Percentiles rank a stretch among this genome's conserved stretches.
These are phyloP conservation scores for Penstemon newberryi DNA, from an alignment of 257 asterid genomes.

Conservation along the genomic window DNA sequence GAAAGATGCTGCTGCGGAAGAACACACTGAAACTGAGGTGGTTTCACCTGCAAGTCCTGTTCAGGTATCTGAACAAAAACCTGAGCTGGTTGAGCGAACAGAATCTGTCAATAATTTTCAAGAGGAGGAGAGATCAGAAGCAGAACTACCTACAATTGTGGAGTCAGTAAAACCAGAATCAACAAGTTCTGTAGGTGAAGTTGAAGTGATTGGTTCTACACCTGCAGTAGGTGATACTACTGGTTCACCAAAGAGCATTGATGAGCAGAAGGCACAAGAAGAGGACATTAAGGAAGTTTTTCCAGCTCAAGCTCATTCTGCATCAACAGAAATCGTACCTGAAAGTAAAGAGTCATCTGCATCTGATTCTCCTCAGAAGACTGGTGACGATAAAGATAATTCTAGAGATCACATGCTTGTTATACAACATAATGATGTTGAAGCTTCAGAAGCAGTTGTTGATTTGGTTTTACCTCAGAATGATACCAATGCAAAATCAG, in stretches of 20 bases:
- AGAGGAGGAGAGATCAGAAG: slow-evolving; percentile 39
- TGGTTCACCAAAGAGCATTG: slow-evolving; percentile 39
- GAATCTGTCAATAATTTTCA: slow-evolving; percentile 37
- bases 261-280: slow-evolving; percentile 37
- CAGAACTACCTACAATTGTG: slow-evolving; percentile 36
- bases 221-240: slow-evolving; percentile 29
- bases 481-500: slow-evolving; percentile 36
- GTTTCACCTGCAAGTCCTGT: slow-evolving; percentile 35
- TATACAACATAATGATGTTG: slow-evolving; percentile 36
- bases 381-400: slow-evolving; percentile 43
- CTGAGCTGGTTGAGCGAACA: slow-evolving; percentile 45
- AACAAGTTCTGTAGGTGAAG: slow-evolving; percentile 38
- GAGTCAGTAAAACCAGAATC: slow-evolving; percentile 43
- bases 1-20: slow-evolving; percentile 37
- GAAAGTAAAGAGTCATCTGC: slow-evolving; percentile 44
- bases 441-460: slow-evolving; percentile 40
- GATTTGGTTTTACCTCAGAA: slow-evolving; percentile 36
- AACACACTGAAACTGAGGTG: slow-evolving; percentile 39
- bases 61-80: slow-evolving; percentile 44
- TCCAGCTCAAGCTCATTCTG: slow-evolving; percentile 43
- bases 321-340: slow-evolving; percentile 34
- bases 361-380: slow-evolving; percentile 46
- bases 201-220: slow-evolving; percentile 32
- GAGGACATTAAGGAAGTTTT: slow-evolving; percentile 40
- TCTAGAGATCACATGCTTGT: slow-evolving; percentile 36